Percentiles rank a stretch among this genome's conserved stretches.
Conservation (phyloP, 169 alveolate species). For the Cryptosporidium ubiquitum region DNA sequence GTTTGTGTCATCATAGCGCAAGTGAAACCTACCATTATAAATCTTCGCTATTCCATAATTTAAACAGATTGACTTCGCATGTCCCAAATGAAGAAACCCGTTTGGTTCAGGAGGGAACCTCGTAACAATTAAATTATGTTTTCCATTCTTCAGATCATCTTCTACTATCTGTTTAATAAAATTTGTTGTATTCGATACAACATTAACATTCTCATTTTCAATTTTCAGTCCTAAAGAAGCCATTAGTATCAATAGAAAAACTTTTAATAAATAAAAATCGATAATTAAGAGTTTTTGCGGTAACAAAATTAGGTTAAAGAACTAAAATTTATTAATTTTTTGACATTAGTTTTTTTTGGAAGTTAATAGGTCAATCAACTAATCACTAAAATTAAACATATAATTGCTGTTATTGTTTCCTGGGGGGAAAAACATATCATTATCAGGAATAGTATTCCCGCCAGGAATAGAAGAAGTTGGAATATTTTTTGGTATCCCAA, state of each 20-base stretch:
- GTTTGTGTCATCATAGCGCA: slow-evolving; percentile 99
- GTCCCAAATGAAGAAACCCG: slow-evolving; percentile 99
- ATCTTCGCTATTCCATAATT: slow-evolving; percentile 94
- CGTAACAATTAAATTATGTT: slow-evolving; percentile 86
- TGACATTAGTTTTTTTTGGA: too few relatives aligned
- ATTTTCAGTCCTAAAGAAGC: slow-evolving; percentile 28
- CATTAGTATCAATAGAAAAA: not conserved
- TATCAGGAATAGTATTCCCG: slow-evolving; percentile 3
- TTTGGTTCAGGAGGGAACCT: slow-evolving; percentile 99
- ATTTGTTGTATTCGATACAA: slow-evolving; percentile 75
- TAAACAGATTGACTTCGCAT: slow-evolving; percentile 98
- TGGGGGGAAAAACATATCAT: slow-evolving; percentile 63
- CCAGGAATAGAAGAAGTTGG: slow-evolving; percentile 63
- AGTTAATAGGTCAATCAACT: not conserved
- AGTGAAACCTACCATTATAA: slow-evolving; percentile 93
- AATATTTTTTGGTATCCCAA: slow-evolving; percentile 27
- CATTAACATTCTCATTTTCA: slow-evolving; percentile 13
- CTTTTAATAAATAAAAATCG: not conserved
- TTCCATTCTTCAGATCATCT: slow-evolving; percentile 83
- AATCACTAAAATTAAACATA: not conserved
- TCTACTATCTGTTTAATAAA: slow-evolving; percentile 86
- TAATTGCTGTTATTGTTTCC: not conserved
- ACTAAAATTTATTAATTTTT: too few relatives aligned
- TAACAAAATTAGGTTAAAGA: not conserved
- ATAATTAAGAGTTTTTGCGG: not conserved